These are phyloP conservation scores for Mortierella sp. DNA, from an alignment of 371 early-diverging fungal genomes.

Conservation along the genomic window DNA sequence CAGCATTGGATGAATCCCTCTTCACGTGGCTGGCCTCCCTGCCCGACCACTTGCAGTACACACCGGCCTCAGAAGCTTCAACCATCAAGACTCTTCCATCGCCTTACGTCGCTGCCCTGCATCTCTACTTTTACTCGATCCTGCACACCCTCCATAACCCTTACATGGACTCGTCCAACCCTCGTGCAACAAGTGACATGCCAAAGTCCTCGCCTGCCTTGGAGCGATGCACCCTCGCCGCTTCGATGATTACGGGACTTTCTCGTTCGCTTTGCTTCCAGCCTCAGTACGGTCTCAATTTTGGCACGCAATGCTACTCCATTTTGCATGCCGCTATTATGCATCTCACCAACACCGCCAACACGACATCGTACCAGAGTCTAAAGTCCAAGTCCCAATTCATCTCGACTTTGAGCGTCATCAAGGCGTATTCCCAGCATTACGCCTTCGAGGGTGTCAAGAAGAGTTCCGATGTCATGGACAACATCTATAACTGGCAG, in stretches of 20 bases:
- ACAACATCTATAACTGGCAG: constrained; percentile 58
- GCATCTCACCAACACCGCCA: constrained; percentile 58
- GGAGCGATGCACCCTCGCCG: constrained; percentile 54
- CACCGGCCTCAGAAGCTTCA: constrained; percentile 38
- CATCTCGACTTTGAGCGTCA: constrained; percentile 54
- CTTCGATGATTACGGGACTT: constrained; percentile 57
- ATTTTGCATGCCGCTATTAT: constrained; percentile 55
- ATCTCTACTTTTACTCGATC: constrained; percentile 54
- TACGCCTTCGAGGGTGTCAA: constrained; percentile 58
- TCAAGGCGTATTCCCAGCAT: constrained; percentile 57
- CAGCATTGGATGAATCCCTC: constrained; percentile 48
- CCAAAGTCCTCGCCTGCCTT: constrained; percentile 48
- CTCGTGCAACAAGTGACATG: constrained; percentile 53
- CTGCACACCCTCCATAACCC: constrained; percentile 54
- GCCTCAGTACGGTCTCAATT: constrained; percentile 57
- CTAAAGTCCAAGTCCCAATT: constrained; percentile 58
- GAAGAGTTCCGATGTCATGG: constrained; percentile 59
- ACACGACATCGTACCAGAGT: constrained; percentile 57
- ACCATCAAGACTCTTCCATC: constrained; percentile 55
- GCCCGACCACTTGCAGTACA: constrained; percentile 54
- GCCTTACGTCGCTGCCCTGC: constrained; percentile 53
- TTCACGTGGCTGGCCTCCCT: constrained; percentile 55
- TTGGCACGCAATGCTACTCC: constrained; percentile 56
- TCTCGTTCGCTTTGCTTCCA: constrained; percentile 56
- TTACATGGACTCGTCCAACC: constrained; percentile 59